Percentiles rank a stretch among this genome's conserved stretches.
Evolutionary conservation across 192 early-diverging fungal species (phyloP).

Genomic region (Linnemannia hyalina): DNA sequence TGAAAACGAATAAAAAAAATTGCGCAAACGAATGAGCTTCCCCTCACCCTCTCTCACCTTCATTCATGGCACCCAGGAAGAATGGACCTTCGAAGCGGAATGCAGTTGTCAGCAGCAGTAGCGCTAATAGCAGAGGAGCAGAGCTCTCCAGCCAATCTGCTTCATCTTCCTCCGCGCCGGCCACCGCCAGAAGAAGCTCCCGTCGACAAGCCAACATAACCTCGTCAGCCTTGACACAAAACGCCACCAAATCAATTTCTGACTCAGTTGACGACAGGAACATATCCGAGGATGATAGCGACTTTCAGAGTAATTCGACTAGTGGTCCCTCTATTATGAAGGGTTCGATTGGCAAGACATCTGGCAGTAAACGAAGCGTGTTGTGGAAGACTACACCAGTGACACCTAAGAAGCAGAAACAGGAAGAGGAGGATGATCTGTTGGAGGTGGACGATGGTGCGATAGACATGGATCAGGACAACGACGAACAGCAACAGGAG

Average conservation of each 20-base stretch:
- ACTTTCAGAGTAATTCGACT: neutral
- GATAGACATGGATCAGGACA: neutral
- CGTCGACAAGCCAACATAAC: neutral
- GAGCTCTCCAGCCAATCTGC: neutral
- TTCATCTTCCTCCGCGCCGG: neutral
- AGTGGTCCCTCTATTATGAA: neutral
- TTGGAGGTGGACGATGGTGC: neutral
- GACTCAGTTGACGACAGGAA: neutral
- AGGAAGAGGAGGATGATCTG: neutral
- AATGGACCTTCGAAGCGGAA: slow-evolving; percentile 5
- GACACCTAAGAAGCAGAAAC: slow-evolving; percentile 1
- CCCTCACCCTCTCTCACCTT: neutral
- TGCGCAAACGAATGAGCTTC: neutral
- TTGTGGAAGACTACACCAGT: neutral
- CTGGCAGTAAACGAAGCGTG: neutral
- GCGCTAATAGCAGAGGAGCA: neutral
- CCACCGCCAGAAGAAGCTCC: neutral
- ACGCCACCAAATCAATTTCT: slow-evolving; percentile 37
- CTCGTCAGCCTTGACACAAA: slow-evolving; percentile 23
- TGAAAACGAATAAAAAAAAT: neutral
- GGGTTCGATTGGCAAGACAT: neutral
- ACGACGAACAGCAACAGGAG: neutral
- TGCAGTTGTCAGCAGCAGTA: neutral
- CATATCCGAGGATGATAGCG: slow-evolving; percentile 24
- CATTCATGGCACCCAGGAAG: slow-evolving; percentile 28